Evolutionary conservation across 257 asterid species (phyloP).

Genomic region (Datura wrightii): DNA sequence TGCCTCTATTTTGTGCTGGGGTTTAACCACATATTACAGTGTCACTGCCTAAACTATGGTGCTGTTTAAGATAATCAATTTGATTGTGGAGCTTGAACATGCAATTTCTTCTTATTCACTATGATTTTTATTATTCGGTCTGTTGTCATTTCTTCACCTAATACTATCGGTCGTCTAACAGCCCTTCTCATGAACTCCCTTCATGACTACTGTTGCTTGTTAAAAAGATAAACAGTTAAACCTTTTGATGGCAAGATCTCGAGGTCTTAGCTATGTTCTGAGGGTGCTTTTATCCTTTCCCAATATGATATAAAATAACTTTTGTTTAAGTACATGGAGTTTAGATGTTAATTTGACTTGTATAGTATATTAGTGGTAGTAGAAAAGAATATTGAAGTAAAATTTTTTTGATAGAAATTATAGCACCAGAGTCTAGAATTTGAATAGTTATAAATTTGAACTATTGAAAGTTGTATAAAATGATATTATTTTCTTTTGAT

Average conservation of each 20-base stretch:
- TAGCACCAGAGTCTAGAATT: background rate
- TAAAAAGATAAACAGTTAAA: too few relatives aligned
- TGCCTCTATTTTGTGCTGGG: background rate
- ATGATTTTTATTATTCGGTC: background rate
- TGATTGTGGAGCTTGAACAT: background rate
- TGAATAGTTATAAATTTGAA: background rate
- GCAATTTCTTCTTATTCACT: background rate
- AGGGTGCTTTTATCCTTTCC: too few relatives aligned
- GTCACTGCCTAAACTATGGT: background rate
- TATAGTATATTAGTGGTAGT: background rate
- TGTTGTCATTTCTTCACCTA: background rate
- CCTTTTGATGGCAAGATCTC: too few relatives aligned
- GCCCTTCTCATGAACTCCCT: too few relatives aligned
- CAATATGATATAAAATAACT: background rate
- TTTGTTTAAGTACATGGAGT: background rate
- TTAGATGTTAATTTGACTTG: background rate
- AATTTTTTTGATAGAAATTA: background rate
- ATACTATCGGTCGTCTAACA: too few relatives aligned
- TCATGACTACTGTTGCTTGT: too few relatives aligned
- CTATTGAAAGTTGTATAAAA: constrained; percentile 5
- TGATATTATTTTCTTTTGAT: background rate
- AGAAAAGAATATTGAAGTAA: background rate
- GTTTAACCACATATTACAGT: background rate
- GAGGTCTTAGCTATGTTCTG: too few relatives aligned
- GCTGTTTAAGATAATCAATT: background rate